Conservation (phyloP, 495 filamentous ascomycete genomes). For the Massariosphaeria phaeospora region DNA sequence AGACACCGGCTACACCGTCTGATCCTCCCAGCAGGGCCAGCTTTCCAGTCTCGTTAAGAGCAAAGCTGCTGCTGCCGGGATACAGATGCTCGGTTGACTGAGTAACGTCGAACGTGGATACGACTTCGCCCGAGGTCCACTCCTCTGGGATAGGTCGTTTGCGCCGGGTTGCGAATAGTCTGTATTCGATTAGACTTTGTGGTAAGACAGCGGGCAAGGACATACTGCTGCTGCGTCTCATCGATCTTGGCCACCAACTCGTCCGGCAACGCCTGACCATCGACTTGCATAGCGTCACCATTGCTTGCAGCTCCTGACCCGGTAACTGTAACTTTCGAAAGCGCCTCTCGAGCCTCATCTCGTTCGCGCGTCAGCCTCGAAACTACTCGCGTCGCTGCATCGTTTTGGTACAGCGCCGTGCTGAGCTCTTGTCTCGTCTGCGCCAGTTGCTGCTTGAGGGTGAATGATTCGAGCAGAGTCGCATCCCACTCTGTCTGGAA, state of each 20-base stretch:
- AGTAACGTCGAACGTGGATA: constrained; percentile 61
- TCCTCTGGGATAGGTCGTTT: constrained; percentile 80
- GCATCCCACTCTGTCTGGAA: constrained; percentile 99
- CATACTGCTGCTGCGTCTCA: constrained; percentile 70
- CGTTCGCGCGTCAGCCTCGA: constrained; percentile 80
- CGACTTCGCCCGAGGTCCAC: constrained; percentile 73
- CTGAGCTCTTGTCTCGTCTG: constrained; percentile 91
- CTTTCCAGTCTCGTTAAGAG: constrained; percentile 60
- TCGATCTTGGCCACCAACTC: constrained; percentile 69
- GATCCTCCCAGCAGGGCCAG: constrained; percentile 74
- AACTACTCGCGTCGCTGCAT: constrained; percentile 91
- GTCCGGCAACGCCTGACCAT: constrained; percentile 66
- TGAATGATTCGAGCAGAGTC: constrained; percentile 81
- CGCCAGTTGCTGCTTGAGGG: constrained; percentile 76
- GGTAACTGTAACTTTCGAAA: constrained; percentile 66
- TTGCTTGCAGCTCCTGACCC: constrained; percentile 49
- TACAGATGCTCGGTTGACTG: constrained; percentile 58
- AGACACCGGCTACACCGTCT: constrained; percentile 72
- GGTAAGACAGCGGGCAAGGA: constrained; percentile 6
- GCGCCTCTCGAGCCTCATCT: constrained; percentile 88
- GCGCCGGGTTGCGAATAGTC: constrained; percentile 75
- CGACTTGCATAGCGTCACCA: constrained; percentile 88
- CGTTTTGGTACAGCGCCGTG: constrained; percentile 89
- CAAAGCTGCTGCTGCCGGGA: constrained; percentile 60
- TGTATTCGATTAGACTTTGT: constrained; percentile 39